Percentiles rank a stretch among this genome's conserved stretches.
phyloP scores from a whole-genome alignment of 2,329 filamentous ascomycete genomes.

The Fusarium buxicola region DNA sequence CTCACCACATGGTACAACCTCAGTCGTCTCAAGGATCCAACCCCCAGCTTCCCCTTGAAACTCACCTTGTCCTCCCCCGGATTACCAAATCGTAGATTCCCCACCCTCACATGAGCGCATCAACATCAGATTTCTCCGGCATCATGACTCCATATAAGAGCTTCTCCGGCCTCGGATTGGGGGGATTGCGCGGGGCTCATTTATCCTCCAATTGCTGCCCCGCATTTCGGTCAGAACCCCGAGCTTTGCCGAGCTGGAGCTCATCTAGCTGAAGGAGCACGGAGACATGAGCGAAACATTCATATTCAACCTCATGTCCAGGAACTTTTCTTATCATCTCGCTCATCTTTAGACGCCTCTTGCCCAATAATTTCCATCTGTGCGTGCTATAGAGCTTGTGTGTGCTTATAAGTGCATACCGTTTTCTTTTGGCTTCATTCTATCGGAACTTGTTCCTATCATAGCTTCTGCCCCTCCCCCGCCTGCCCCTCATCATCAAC shows the following conservation, averaged over 20 bases:
- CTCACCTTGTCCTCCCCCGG: constrained; percentile 8
- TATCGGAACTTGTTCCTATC: constrained; percentile 20
- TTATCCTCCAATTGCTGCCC: constrained; percentile 48
- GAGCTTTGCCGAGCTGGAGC: constrained; percentile 27
- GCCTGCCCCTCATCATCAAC: constrained; percentile 28
- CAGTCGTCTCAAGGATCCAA: background rate
- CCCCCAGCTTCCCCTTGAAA: background rate
- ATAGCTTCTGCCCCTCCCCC: constrained; percentile 40
- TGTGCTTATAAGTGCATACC: background rate
- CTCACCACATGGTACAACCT: constrained; percentile 1
- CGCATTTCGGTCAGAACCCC: constrained; percentile 42
- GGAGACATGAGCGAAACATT: constrained; percentile 42
- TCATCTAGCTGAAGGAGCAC: constrained; percentile 13
- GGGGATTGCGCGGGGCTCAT: constrained; percentile 33
- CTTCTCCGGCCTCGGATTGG: constrained; percentile 35
- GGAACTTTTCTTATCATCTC: constrained; percentile 13
- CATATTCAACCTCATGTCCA: constrained; percentile 32
- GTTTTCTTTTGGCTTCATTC: constrained; percentile 10
- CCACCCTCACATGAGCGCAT: constrained; percentile 30
- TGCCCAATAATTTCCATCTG: constrained; percentile 1
- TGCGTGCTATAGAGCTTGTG: background rate
- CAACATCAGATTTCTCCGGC: constrained; percentile 29
- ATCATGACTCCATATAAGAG: constrained; percentile 37
- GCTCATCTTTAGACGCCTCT: constrained; percentile 1
- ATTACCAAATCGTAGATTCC: constrained; percentile 18